Evolutionary conservation across 2,329 filamentous ascomycete genomes (phyloP), one percentile per base, ranked within the genome.

Genomic region (Penicillium verrucosum): DNA sequence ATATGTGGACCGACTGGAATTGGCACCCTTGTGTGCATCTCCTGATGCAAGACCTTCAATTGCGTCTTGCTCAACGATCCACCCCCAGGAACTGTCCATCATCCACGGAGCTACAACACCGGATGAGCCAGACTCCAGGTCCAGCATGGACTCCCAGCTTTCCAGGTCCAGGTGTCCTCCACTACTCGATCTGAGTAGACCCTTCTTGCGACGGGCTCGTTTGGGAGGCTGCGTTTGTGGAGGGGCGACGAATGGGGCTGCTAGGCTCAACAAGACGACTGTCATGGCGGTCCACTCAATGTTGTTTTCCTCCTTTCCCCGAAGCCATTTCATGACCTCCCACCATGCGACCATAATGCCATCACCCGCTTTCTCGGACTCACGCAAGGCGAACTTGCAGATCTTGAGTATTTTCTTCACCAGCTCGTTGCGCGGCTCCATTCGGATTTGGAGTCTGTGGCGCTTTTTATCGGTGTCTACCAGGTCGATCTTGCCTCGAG

Each of bases 271-370:
- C 3, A 92, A 72, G 10, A 88, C 77, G 10, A 89, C 79, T 3
- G 85, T 79, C 45, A 89, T 70, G 2, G 86, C 83, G 4, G 87
- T 88, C 89, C 89, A 92, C 70, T 92, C 89, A 1, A 76, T 56
- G 59, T 88, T 81, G 4, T 74, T 72, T 14, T 79, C 73, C 4
- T 80, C 76, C 54, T 81, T 80, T 11, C 73, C 61, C 38, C 77
- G 75, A 40, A 90, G 77, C 89, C 89, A 93, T 59, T 85, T 83
- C 73, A 89, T 82, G 21, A 84, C 80, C 68, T 90, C 86, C 82
- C 89, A 89, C 88, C 89, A 92, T 2, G 82, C 85, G 10, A 86
- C 81, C 55, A 89, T 75, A 10, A 91, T 74, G 27, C 78, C 78
- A 78, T 89, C 75, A 78, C 87, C 58, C 75, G 84, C 73, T 56